phyloP scores from a whole-genome alignment of 106 monocot species.

The Acorus calamus region DNA sequence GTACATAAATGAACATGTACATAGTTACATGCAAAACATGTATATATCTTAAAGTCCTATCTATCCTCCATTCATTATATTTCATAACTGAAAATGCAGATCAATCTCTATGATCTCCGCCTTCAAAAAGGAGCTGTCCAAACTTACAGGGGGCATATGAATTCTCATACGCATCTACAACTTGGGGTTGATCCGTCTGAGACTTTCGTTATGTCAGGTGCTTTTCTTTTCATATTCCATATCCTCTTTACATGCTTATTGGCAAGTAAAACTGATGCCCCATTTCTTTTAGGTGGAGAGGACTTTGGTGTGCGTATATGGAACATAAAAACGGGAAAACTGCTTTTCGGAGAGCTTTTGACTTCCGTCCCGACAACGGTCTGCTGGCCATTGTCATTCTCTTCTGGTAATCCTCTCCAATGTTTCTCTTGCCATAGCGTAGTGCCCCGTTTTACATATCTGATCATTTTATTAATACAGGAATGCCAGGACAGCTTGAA shows the following conservation, averaged over 20 bases:
- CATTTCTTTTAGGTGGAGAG: slow-evolving; percentile 53
- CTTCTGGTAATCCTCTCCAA: neutral
- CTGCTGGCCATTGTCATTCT: slow-evolving; percentile 37
- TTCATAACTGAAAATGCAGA: slow-evolving; percentile 25
- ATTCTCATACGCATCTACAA: slow-evolving; percentile 60
- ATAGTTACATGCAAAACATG: neutral
- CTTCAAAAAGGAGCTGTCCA: slow-evolving; percentile 57
- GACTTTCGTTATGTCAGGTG: slow-evolving; percentile 60
- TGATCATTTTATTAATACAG: slow-evolving; percentile 12
- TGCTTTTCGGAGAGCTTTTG: slow-evolving; percentile 49
- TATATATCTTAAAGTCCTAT: neutral
- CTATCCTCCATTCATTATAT: neutral
- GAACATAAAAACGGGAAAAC: slow-evolving; percentile 67
- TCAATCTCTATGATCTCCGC: slow-evolving; percentile 76
- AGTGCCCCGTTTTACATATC: neutral
- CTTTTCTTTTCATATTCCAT: neutral
- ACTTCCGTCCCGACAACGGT: slow-evolving; percentile 24
- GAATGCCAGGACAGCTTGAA: neutral
- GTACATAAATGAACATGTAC: too few species aligned
- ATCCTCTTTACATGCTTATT: neutral
- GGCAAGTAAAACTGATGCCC: neutral
- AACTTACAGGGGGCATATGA: slow-evolving; percentile 71
- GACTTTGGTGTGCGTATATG: slow-evolving; percentile 62
- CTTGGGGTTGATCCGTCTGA: slow-evolving; percentile 71
- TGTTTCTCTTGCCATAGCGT: neutral